Base-by-base conservation (phyloP, 352 stramenopile species). In the Globisporangium cystogenes region DNA sequence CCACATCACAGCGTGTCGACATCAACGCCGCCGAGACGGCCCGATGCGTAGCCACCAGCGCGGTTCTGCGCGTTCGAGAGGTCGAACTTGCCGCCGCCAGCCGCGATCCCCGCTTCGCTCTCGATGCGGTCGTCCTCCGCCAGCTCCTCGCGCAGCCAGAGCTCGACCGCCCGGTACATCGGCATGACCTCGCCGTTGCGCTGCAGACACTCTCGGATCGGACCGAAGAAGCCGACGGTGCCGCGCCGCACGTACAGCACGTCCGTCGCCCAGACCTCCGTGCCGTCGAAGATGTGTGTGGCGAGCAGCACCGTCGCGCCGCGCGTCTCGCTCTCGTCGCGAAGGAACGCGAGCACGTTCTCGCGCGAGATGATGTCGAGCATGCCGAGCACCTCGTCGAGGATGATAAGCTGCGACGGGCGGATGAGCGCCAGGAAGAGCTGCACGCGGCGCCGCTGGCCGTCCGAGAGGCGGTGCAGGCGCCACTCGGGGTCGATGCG, bases 341-440 rank as follows among this genome's bases (percentile, higher is more conserved):
- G 93, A 8, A 99, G 65, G 65, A 97, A 98, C 41, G 74, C 56
- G 7, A 99, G 67, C 35, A 98, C 77, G 67, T 98, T 96, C 48
- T 96, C 85, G 29, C 95, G 80, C 18, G 94, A 96, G 53, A 98
- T 93, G 48, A 98, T 93, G 74, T 99, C 97, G 33, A 99, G 76
- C 69, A 95, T 97, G 1, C 94, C 96, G 8, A 98, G 97, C 48
- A 99, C 87, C 82, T 99, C 97, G 60, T 99, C 97, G n/a, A 99
- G 73, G 5, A 99, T 67, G 35, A 99, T 90, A 51, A 99, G 83
- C 60, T 98, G 80, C 51, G 97, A 99, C 16, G 97, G 97, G 42
- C 95, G 82, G 47, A 99, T 74, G 4, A 99, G 74, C 35, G 93
- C 93, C 24, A 99, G 62, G 58, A 99, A 96, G 39, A 99, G 75